A percentile compares a stretch with the other conserved stretches of the same genome.
Evolutionary conservation across 345 rosid species (phyloP).

Genomic region (Ceriops decandra): DNA sequence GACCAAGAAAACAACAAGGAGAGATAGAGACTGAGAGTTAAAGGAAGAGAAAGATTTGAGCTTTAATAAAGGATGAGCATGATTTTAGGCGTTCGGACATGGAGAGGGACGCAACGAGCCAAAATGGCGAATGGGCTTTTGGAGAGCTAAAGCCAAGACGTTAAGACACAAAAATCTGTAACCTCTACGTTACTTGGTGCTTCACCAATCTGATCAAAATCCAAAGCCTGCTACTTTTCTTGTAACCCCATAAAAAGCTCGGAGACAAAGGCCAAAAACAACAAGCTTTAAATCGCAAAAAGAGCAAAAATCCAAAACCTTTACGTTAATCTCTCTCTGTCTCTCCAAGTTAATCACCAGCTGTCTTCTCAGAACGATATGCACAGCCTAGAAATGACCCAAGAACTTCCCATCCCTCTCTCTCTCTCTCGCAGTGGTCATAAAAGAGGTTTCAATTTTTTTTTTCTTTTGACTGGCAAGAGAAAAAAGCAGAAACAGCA

Average conservation of each 20-base stretch:
- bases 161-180: neutral
- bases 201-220: neutral
- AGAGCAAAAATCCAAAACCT: neutral
- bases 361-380: neutral
- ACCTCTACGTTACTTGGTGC: neutral
- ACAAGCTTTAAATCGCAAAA: neutral
- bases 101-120: neutral
- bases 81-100: neutral
- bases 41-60: constrained; percentile 11
- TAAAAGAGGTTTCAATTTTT: too few species aligned
- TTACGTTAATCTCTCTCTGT: neutral
- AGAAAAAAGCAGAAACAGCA: neutral
- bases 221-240: too few species aligned
- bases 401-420: too few species aligned
- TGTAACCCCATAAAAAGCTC: neutral
- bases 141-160: neutral
- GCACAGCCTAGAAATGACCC: too few species aligned
- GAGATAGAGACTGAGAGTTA: neutral
- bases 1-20: constrained; percentile 12
- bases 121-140: neutral
- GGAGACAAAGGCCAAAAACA: neutral
- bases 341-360: neutral
- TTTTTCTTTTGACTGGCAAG: too few species aligned
- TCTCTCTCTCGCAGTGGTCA: too few species aligned
- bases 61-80: constrained; percentile 11